Base-by-base conservation (phyloP, 805 yeast species). In the Metschnikowia lochheadii region DNA sequence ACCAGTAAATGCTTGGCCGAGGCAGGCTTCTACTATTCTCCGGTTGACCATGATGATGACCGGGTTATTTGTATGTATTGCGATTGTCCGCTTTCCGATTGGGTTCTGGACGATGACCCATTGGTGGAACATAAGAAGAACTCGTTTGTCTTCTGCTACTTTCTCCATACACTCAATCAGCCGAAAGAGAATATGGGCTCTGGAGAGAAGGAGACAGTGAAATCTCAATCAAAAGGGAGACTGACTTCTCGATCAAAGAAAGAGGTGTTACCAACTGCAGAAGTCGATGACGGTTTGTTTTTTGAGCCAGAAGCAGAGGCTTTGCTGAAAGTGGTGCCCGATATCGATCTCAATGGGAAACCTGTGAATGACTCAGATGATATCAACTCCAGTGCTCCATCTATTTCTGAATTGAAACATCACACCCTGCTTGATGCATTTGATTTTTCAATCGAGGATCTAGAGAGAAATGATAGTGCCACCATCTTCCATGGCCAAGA, bases 21-120 rank as follows among this genome's bases (percentile, higher is more conserved):
- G 47, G 77, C 77, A n/a, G 81, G 81, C 15, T 73, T 70, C 49
- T 65, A 65, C 45, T 72, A 63, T 44, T 60, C 70, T 23, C 73
- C 76, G 3, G 46, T 59, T 8, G 61, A 62, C 6, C 55, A 50
- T 2, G 63, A 57, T 18, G 66, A 65, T 26, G 78, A 73, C 48
- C 59, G 69, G 15, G 76, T 72, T 0, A 61, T 65, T 32, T 64
- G 68, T 49, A 56, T 64, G 55, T 62, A 63, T 44, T 64, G 68
- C 44, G 67, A 63, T n/a, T 64, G 66, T 38, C 59, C 66, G 3
- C 52, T 64, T 21, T 72, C 68, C 42, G 63, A 63, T 26, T 86
- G 92, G 91, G 87, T 79, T 51, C 62, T 66, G 1, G 74, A 69
- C 2, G 94, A 88, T 64, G 81, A 78, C 51, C 92, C 91, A 0